Base-by-base conservation (phyloP, 805 yeast species). In the Saccharomycopsis fermentans region DNA sequence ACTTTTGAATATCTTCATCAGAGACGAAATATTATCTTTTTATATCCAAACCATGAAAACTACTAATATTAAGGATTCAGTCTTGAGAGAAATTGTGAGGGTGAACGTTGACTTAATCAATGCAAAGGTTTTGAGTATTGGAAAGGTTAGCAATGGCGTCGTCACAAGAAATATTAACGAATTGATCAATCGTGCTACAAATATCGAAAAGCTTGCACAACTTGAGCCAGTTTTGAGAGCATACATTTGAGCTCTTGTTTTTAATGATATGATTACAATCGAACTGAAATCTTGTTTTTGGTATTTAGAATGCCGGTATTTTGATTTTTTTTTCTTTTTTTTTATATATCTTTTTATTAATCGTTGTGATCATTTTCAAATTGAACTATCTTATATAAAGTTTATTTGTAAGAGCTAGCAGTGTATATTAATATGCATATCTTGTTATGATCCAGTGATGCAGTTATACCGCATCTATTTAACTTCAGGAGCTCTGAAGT, bases 21-120 rank as follows among this genome's bases (percentile, higher is more conserved):
- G 97, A 59, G 99, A 94, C 72, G 99, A 94, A 71, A 86, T 92
- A 21, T 82, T 90, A 55, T 83, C 96, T 0, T 92, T 97, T 97
- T 91, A 85, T 69, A 82, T 90, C 36, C 94, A 87, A 68, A 83
- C 84, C 1, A 24, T 61, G 56, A 24, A 55, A 17, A 55, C 63
- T 21, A 58, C 47, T 50, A 52, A 57, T 6, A 32, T 57, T 9
- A 56, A 85, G 65, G 96, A 88, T 64, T 84, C 86, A 54, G 96
- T 87, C 65, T 70, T 92, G 59, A 77, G 91, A 57, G 97, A 90
- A 63, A 86, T 90, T 71, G 97, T 94, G 32, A 81, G 86, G 64
- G 81, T 86, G 37, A 94, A 94, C 67, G 96, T 90, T 48, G 97
- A 91, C 48, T 75, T 86, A 54, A 86, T 94, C 39, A 82, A 84